These are phyloP conservation scores for Coprinellus micaceus DNA, from an alignment of 768 basidiomycete species.

Conservation along the genomic window DNA sequence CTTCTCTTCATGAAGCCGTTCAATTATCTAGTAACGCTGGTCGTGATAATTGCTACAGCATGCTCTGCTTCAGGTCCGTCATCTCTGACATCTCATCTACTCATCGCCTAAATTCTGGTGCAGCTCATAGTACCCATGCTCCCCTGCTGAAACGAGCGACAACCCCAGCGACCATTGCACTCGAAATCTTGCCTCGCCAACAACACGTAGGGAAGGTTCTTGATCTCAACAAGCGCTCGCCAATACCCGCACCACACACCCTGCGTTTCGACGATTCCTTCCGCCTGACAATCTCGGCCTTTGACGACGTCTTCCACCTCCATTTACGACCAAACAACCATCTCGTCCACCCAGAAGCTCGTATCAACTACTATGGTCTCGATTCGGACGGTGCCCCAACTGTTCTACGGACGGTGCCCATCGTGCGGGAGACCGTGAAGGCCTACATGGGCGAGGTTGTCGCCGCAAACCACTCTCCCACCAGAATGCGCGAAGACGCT, in stretches of 20 bases:
- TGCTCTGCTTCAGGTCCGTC: conserved; percentile 30
- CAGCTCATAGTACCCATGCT: conserved; percentile 47
- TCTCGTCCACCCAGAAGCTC: conserved; percentile 75
- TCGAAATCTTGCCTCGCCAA: conserved; percentile 56
- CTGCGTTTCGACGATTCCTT: conserved; percentile 69
- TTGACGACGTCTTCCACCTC: conserved; percentile 62
- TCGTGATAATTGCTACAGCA: conserved; percentile 37
- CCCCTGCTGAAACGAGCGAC: conserved; percentile 47
- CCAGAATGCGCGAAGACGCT: conserved; percentile 60
- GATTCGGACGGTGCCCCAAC: conserved; percentile 47
- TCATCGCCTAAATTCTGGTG: background rate
- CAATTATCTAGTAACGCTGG: conserved; percentile 33
- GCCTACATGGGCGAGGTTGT: conserved; percentile 79
- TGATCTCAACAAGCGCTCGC: conserved; percentile 31
- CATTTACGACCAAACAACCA: conserved; percentile 77
- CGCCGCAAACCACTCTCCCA: conserved; percentile 45
- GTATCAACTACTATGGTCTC: conserved; percentile 60
- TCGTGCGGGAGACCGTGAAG: conserved; percentile 59
- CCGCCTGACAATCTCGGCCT: conserved; percentile 64
- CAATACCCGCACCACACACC: conserved; percentile 36
- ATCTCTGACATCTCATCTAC: background rate
- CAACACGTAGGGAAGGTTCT: conserved; percentile 18
- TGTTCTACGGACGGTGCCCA: conserved; percentile 51
- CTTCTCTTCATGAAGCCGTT: background rate
- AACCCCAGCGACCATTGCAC: conserved; percentile 46